Evolutionary conservation across 2,329 filamentous ascomycete genomes (phyloP).

Genomic region (Sporothrix mexicana): DNA sequence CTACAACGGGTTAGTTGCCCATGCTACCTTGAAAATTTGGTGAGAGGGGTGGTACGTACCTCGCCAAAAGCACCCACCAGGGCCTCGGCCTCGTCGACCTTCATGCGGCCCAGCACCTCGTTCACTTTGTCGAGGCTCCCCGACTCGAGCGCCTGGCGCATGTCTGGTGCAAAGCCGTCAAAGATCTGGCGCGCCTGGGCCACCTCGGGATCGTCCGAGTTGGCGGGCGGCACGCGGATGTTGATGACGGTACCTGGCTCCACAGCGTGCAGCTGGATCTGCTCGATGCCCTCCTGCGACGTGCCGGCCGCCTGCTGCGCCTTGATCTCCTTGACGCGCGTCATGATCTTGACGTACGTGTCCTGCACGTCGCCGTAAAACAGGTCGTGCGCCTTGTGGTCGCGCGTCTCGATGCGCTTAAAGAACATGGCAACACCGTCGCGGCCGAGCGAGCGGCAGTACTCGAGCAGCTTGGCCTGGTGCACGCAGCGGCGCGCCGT

Average conservation of each 20-base stretch:
- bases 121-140: constrained; percentile 90
- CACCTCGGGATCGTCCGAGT: constrained; percentile 61
- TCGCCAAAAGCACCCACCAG: constrained; percentile 77
- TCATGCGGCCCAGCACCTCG: constrained; percentile 83
- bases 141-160: constrained; percentile 81
- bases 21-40: not conserved
- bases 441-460: constrained; percentile 86
- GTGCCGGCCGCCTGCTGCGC: constrained; percentile 48
- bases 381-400: constrained; percentile 86
- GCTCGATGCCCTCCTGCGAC: constrained; percentile 76
- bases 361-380: constrained; percentile 92
- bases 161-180: constrained; percentile 78
- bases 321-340: constrained; percentile 73
- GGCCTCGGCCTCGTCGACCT: constrained; percentile 80
- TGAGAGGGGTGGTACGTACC: constrained; percentile 46
- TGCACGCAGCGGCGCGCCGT: constrained; percentile 87
- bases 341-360: constrained; percentile 83
- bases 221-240: constrained; percentile 73
- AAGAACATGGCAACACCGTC: constrained; percentile 94
- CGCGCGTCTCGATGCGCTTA: constrained; percentile 88
- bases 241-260: constrained; percentile 91
- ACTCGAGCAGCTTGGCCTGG: constrained; percentile 89
- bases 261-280: constrained; percentile 96
- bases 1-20: constrained; percentile 22
- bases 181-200: constrained; percentile 75